Base-by-base conservation (phyloP, 2,329 filamentous ascomycete species). In the Rosellinia necatrix region DNA sequence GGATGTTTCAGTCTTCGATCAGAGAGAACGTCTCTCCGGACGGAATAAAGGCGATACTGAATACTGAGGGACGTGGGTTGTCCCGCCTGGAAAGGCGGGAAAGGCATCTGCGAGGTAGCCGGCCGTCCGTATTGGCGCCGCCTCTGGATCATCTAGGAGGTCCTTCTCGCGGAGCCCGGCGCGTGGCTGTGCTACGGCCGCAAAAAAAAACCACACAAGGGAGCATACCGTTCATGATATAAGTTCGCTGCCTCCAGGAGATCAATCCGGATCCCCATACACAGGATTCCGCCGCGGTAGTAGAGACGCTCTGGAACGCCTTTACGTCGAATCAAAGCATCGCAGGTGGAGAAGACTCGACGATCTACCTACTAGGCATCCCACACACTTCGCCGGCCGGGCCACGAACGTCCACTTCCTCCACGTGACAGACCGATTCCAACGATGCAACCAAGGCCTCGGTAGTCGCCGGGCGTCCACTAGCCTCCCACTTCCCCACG, bases 121-220 rank as follows among this genome's bases (percentile, higher is more conserved):
- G 24, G n/a, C 6, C 42, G 49, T 2, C 47, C 49, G 3, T 53
- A 53, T 17, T 57, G 54, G 54, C 3, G 24, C 15, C 54, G 54
- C 3, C 43, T 51, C 17, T 57, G 54, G 42, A 44, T 57, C n/a
- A 25, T 57, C 29, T 49, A 57, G 10, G 54, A 53, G 13, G 21
- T 57, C 6, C 40, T 42, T 7, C 13, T 44, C 12, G 49, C 49
- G 1, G 37, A 44, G 19, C 19, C 48, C 9, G 48, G 24, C 6
- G 25, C 48, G 8, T 29, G 17, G 25, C 6, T 50, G 48, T 50
- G 48, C 9, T 40, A 44, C 4, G 41, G 41, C 6, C 4, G 2
- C 24, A 25, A 25, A 29, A 7, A 15, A 7, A 42, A 29, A 8
- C 7, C 27, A 17, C 6, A 27, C n/a, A 21, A 29, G 12, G 24